These are phyloP conservation scores for Starmerella floris DNA, from an alignment of 805 yeast genomes.

Conservation along the genomic window DNA sequence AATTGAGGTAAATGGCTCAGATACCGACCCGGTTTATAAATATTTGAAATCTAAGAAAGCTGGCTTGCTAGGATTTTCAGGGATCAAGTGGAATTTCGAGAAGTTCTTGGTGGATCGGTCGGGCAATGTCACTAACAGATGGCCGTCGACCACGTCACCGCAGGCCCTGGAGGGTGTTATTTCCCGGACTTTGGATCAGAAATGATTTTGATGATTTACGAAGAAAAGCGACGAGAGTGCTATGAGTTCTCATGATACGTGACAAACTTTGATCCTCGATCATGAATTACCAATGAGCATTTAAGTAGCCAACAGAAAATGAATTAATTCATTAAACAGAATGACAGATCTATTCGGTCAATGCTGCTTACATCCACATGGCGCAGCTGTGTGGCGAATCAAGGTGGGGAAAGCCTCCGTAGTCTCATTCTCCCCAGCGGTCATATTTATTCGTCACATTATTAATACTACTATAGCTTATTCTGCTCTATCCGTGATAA, in stretches of 20 bases:
- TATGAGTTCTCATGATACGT: background rate
- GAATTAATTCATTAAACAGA: no score
- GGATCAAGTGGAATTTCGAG: constrained; percentile 70
- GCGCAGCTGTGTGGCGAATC: no score
- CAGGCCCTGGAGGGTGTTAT: constrained; percentile 28
- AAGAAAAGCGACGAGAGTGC: background rate
- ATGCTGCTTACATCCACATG: no score
- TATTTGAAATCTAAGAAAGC: constrained; percentile 56
- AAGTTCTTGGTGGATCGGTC: constrained; percentile 48
- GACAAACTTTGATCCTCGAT: no score
- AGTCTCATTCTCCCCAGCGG: no score
- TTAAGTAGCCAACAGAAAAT: no score
- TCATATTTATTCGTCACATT: no score
- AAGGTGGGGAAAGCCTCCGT: no score
- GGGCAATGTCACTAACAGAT: constrained; percentile 50
- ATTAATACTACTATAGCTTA: no score
- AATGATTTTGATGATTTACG: background rate
- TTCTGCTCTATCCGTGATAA: no score
- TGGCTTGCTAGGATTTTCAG: constrained; percentile 52
- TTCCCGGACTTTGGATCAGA: constrained; percentile 1
- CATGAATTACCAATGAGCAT: no score
- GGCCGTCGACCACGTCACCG: constrained; percentile 59
- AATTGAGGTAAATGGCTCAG: constrained; percentile 76
- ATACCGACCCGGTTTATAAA: constrained; percentile 67
- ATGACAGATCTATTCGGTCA: no score